A percentile compares a stretch with the other conserved stretches of the same genome.
phyloP scores from a whole-genome alignment of 2,329 filamentous ascomycete genomes.

The Botrytis squamosa region DNA sequence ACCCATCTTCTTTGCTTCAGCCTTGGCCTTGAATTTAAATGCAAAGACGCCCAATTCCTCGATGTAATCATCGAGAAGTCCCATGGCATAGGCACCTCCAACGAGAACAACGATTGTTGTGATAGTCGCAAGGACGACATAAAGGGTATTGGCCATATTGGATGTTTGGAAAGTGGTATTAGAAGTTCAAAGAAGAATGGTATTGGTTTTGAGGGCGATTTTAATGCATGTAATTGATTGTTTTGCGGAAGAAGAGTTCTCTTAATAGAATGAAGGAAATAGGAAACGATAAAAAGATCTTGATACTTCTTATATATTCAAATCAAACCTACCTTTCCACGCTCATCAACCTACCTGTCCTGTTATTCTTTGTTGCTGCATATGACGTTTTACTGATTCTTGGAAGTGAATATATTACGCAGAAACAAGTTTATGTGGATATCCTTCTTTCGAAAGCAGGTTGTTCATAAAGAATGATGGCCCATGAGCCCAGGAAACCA shows the following conservation, averaged over 20 bases:
- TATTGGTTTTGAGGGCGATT: neutral
- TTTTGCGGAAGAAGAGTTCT: neutral
- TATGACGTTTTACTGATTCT: conserved; percentile 18
- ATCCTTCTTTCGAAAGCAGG: neutral
- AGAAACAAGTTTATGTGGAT: conserved; percentile 12
- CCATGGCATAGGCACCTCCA: conserved; percentile 42
- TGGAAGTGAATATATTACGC: conserved; percentile 16
- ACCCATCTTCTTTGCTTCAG: conserved; percentile 44
- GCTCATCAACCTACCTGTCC: neutral
- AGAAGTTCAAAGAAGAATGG: neutral
- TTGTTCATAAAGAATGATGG: neutral
- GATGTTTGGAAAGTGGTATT: neutral
- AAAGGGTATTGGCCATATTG: conserved; percentile 25
- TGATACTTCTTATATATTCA: neutral
- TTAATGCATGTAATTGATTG: neutral
- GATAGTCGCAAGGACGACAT: conserved; percentile 38
- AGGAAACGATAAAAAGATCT: neutral
- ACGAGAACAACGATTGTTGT: conserved; percentile 38
- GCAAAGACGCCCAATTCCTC: conserved; percentile 42
- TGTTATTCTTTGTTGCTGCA: neutral
- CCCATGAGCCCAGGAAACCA: neutral
- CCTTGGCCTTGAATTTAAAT: conserved; percentile 45
- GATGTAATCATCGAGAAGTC: conserved; percentile 43
- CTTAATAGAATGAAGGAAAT: neutral
- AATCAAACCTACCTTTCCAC: neutral